Base-by-base conservation (phyloP, 164 flowering plant genomes). In the Platanus orientalis region DNA sequence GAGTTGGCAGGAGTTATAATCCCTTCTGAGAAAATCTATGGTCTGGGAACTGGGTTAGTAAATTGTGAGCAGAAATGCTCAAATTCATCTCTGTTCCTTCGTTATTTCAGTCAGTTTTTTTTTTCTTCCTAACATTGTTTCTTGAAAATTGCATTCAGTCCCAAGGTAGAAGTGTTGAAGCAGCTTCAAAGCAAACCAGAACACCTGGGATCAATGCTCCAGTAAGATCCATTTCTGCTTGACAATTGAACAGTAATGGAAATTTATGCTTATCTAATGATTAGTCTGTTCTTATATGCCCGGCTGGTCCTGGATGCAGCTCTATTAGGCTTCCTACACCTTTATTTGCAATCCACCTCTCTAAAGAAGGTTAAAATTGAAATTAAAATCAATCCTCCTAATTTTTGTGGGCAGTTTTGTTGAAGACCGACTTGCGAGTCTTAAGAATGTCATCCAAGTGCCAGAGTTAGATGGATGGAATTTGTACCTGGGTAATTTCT, bases 91-190 rank as follows among this genome's bases (percentile, higher is more conserved):
- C 24, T 48, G 10, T 53, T 66, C 24, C 19, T 13, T 58, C 21
- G 7, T 52, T 23, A 50, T 24, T 40, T 42, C 20, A 28, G 5
- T 45, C 28, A 19, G 27, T 13, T 6, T 7, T 28, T 13, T 49
- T 69, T 26, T 14, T 7, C 47, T 54, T 39, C 21, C 58, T 66
- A 36, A 64, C 39, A 7, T 24, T 25, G 24, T 44, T 58, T 71
- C 21, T n/a, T 61, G 54, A 58, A 47, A 58, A 47, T 52, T 17
- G n/a, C 19, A 58, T 45, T 32, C 84, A 95, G 99, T 50, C 97
- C 97, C 7, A 92, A 95, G 79, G 96, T 92, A 34, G 84, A 89
- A 75, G 97, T 95, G 63, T 73, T 95, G 76, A 95, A 89, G 85
- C 76, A 78, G 74, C 89, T 95, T 63, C 96, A 92, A 59, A 75